Evolutionary conservation across 2,329 filamentous ascomycete genomes (phyloP), one percentile per base, ranked within the genome.

Genomic region (Helotiales sp.): DNA sequence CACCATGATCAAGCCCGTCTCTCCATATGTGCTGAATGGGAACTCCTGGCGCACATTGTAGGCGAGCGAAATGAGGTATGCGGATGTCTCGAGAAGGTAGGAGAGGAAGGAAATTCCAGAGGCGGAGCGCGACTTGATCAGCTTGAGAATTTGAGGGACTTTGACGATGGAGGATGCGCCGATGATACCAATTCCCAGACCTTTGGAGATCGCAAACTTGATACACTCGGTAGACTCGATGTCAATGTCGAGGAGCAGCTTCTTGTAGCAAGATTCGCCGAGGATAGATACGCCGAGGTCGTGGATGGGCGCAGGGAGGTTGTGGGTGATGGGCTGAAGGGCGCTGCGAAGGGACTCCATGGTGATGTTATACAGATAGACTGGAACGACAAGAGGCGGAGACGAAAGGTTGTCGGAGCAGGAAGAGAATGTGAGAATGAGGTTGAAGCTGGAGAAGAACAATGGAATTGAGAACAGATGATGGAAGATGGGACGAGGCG

Each of bases 11-110:
- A 98, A 84, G 43, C 92, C 93, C 30, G 93, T 95, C 86, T 99
- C 96, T 79, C 96, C 96, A 79, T 92, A 99, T 11, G 96, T 99
- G 85, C 91, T 96, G 82, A 99, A 97, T 2, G 96, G 95, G 74
- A 97, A 97, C 26, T 89, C 90, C 76, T 93, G 93, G 77, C 96
- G 93, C 72, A 92, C 85, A 79, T 97, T 97, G 84, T 99, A 99
- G 61, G 93, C 92, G 72, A 99, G 87, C 5, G 90, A 91, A 80
- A 97, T 96, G 75, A 97, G 85, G 81, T 96, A 95, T 66, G 91
- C 89, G 64, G 87, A 85, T 8, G 93, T 97, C 83, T 99, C 96
- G 78, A 99, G 92, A 37, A 96, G 85, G 83, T 97, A 98, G 34
- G 92, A 91, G 52, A 97, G 86, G 82, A 98, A 97, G 58, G 89